A percentile compares a stretch with the other conserved stretches of the same genome.
These are phyloP conservation scores for Silene coronaria DNA, from an alignment of 179 eudicot species.

Conservation along the genomic window DNA sequence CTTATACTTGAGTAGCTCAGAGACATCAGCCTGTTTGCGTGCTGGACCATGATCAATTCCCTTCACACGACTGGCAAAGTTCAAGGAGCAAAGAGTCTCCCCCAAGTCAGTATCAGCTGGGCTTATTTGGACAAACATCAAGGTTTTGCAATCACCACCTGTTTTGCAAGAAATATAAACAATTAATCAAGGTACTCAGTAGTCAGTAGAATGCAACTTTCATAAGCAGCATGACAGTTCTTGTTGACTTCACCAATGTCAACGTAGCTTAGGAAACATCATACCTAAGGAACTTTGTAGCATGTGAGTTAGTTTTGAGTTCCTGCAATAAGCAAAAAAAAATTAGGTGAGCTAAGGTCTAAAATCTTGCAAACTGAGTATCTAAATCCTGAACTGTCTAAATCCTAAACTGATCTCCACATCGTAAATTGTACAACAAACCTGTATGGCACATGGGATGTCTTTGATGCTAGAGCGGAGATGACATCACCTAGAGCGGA, in stretches of 20 bases:
- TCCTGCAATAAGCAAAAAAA: slow-evolving; percentile 43
- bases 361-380: not conserved
- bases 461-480: slow-evolving; percentile 85
- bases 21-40: slow-evolving; percentile 67
- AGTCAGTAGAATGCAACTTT: not conserved
- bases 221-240: not conserved
- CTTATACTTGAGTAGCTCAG: slow-evolving; percentile 80
- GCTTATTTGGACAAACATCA: slow-evolving; percentile 95
- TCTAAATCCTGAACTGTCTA: not conserved
- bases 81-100: slow-evolving; percentile 86
- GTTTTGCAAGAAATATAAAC: not conserved
- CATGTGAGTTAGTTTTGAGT: slow-evolving; percentile 90
- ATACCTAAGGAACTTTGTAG: slow-evolving; percentile 92
- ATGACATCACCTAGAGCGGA: slow-evolving; percentile 97
- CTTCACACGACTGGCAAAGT: slow-evolving; percentile 89
- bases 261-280: slow-evolving; percentile 14
- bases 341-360: not conserved
- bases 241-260: not conserved
- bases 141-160: slow-evolving; percentile 97
- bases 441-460: slow-evolving; percentile 93
- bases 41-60: slow-evolving; percentile 93
- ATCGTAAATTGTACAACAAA: slow-evolving; percentile 19
- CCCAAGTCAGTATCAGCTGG: slow-evolving; percentile 68
- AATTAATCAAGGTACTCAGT: not conserved
- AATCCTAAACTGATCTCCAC: not conserved